A percentile compares a stretch with the other conserved stretches of the same genome.
These are phyloP conservation scores for Veloporphyrellus conicus DNA, from an alignment of 1,284 basidiomycete species.

Conservation along the genomic window DNA sequence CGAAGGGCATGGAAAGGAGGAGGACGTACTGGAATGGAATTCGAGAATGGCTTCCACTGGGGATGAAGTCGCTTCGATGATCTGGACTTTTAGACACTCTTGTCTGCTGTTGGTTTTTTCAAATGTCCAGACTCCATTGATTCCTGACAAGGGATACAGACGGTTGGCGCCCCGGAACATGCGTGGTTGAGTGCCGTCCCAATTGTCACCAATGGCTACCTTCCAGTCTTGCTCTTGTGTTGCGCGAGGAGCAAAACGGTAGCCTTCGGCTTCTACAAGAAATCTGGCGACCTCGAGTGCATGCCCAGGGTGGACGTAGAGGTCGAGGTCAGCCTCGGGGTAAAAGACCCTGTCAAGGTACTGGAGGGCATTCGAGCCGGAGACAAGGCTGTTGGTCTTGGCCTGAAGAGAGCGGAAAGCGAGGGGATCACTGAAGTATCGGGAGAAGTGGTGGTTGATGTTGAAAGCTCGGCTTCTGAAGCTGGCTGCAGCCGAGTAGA, in stretches of 20 bases:
- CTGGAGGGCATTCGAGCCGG: conserved; percentile 49
- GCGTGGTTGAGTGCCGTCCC: conserved; percentile 17
- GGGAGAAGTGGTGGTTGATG: conserved; percentile 25
- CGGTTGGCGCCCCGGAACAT: accelerated
- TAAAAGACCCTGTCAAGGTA: conserved; percentile 45
- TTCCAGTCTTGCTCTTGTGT: conserved; percentile 13
- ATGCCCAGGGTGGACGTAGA: conserved; percentile 38
- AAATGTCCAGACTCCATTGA: conserved; percentile 21
- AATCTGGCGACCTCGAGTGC: conserved; percentile 28
- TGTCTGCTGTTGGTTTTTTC: conserved; percentile 2
- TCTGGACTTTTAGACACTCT: conserved; percentile 32
- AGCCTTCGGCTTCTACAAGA: conserved; percentile 30
- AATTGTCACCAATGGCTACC: conserved; percentile 7
- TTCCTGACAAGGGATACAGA: background rate
- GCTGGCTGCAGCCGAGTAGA: background rate
- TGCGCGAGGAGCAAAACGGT: conserved; percentile 18
- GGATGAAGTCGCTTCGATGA: conserved; percentile 29
- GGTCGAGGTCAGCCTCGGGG: conserved; percentile 45
- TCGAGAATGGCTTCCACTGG: conserved; percentile 37
- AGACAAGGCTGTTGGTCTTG: conserved; percentile 42
- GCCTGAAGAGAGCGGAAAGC: conserved; percentile 45
- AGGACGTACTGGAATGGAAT: conserved; percentile 45
- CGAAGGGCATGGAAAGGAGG: background rate
- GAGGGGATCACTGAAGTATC: conserved; percentile 28
- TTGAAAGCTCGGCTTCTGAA: conserved; percentile 24